Conservation (phyloP, 176 grass and related monocot genomes). For the Hsuehochloa calcarea region DNA sequence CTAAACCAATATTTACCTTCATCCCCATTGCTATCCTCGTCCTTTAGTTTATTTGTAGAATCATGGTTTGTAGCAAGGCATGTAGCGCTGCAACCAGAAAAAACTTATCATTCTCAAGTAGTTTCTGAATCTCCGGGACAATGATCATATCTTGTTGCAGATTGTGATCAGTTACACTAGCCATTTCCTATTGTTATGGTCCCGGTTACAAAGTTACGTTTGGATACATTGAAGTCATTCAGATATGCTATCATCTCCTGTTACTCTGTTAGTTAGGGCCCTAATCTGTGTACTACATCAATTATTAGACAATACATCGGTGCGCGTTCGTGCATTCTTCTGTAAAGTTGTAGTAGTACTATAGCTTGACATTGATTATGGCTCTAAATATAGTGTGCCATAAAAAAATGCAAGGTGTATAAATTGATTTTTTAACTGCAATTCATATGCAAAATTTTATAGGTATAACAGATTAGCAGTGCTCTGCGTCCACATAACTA, state of each 20-base stretch:
- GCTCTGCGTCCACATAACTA: not conserved
- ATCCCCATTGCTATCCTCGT: not conserved
- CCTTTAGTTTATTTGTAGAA: not conserved
- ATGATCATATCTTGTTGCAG: not conserved
- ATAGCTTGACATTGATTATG: not conserved
- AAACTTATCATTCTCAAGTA: not conserved
- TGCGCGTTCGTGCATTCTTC: not conserved
- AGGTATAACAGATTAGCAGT: not conserved
- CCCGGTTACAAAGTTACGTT: slow-evolving; percentile 9
- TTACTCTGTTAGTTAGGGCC: slow-evolving; percentile 10
- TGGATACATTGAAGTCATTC: slow-evolving; percentile 23
- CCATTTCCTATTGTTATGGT: slow-evolving; percentile 15
- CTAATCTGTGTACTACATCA: slow-evolving; percentile 26
- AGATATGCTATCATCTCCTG: slow-evolving; percentile 34
- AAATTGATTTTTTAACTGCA: not conserved
- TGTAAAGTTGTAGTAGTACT: not conserved
- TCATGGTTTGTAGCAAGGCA: not conserved
- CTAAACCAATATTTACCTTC: not conserved
- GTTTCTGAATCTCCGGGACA: not conserved
- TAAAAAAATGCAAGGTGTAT: not conserved
- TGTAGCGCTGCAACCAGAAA: not conserved
- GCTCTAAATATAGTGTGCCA: not conserved
- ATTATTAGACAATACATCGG: not conserved
- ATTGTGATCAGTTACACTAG: not conserved
- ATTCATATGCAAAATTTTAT: not conserved